phyloP scores from a whole-genome alignment of 805 yeast species.

The Wickerhamomyces canadensis region DNA sequence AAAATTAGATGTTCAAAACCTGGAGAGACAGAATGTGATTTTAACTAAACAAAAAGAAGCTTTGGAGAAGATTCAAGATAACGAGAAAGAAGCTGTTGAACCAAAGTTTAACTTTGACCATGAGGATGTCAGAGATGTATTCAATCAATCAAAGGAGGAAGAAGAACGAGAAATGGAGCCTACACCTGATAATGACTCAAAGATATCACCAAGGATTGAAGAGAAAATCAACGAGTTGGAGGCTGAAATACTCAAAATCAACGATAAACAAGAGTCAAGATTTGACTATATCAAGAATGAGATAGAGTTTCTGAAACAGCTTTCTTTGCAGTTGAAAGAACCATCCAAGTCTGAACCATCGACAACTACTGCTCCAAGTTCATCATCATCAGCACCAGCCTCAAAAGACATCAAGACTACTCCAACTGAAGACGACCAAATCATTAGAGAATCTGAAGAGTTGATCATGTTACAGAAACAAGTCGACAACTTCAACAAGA shows the following conservation, averaged over 20 bases:
- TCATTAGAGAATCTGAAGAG: slow-evolving; percentile 29
- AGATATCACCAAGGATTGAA: neutral
- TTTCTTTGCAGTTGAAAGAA: slow-evolving; percentile 4
- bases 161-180: neutral
- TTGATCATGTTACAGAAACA: slow-evolving; percentile 28
- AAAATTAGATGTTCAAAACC: slow-evolving; percentile 10
- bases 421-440: slow-evolving; percentile 27
- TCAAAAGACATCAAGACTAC: neutral
- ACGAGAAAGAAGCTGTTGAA: neutral
- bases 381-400: neutral
- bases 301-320: slow-evolving; percentile 16
- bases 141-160: slow-evolving; percentile 4
- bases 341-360: no score
- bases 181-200: neutral
- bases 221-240: slow-evolving; percentile 1
- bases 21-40: slow-evolving; percentile 8
- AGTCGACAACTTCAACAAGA: slow-evolving; percentile 27
- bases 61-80: slow-evolving; percentile 1
- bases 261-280: slow-evolving; percentile 9
- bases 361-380: neutral
- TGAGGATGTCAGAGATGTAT: slow-evolving; percentile 14
- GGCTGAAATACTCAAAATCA: slow-evolving; percentile 1
- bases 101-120: slow-evolving; percentile 8
- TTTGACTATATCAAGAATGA: slow-evolving; percentile 17
- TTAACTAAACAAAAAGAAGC: slow-evolving; percentile 8